Conservation (phyloP, 495 filamentous ascomycete genomes). For the Xylaria grammica region DNA sequence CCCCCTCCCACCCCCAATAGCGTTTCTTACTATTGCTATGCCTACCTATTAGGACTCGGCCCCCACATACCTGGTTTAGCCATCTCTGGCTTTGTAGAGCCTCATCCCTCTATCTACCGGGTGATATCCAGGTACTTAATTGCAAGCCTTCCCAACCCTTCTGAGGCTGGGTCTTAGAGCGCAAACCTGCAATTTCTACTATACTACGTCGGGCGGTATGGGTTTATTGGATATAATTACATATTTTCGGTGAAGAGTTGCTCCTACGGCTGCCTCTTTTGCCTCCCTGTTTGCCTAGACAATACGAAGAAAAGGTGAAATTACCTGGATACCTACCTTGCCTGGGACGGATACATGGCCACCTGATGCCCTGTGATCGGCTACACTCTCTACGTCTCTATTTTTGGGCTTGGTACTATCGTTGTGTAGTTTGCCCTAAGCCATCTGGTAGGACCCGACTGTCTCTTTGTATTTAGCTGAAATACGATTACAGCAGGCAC, state of each 20-base stretch:
- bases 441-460: too few species aligned
- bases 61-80: not conserved
- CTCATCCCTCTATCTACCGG: not conserved
- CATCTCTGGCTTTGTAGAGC: not conserved
- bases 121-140: not conserved
- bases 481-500: too few species aligned
- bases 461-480: too few species aligned
- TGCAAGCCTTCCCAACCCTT: too few species aligned
- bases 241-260: slow-evolving; percentile 1
- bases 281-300: not conserved
- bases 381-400: not conserved
- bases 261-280: not conserved
- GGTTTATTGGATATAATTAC: not conserved
- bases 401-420: not conserved
- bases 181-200: slow-evolving; percentile 12
- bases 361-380: not conserved
- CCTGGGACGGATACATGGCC: not conserved
- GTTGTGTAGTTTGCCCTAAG: not conserved
- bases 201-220: not conserved
- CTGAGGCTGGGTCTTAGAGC: too few species aligned
- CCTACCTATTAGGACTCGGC: not conserved
- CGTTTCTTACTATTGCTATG: too few species aligned
- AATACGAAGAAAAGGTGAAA: not conserved
- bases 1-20: too few species aligned
- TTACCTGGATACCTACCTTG: not conserved